Conservation (phyloP, 2,329 filamentous ascomycete species). For the Cercospora brassicicola region DNA sequence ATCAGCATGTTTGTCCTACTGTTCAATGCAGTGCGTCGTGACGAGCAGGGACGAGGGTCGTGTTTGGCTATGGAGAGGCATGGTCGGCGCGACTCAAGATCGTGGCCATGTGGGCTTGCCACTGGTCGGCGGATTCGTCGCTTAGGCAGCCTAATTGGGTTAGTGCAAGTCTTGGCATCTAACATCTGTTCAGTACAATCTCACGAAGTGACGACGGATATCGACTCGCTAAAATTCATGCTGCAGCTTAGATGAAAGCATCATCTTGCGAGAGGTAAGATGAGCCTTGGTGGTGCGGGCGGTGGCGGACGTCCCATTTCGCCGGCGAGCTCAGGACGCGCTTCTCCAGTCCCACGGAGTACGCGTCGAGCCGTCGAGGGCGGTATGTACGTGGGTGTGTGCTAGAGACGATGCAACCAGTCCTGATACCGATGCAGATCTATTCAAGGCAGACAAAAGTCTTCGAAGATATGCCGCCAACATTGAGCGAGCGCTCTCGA, state of each 20-base stretch:
- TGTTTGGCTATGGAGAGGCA: background rate
- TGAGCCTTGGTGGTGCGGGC: constrained; percentile 64
- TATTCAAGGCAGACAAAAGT: constrained; percentile 61
- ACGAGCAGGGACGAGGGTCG: background rate
- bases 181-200: constrained; percentile 3
- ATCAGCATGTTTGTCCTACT: background rate
- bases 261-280: constrained; percentile 36
- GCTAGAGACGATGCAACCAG: background rate
- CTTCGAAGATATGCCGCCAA: constrained; percentile 87
- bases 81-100: background rate
- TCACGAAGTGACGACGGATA: background rate
- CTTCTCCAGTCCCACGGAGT: constrained; percentile 71
- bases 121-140: background rate
- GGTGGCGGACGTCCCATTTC: constrained; percentile 61
- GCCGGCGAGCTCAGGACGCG: constrained; percentile 79
- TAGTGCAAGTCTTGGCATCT: background rate
- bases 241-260: constrained; percentile 1
- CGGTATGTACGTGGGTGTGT: constrained; percentile 57
- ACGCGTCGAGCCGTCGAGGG: constrained; percentile 75
- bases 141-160: background rate
- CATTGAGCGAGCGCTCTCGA: constrained; percentile 79
- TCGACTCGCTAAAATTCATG: background rate
- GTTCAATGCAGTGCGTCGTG: background rate
- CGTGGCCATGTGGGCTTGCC: background rate
- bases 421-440: constrained; percentile 48